These are phyloP conservation scores for Magnusiomyces fungicola DNA, from an alignment of 1,139 yeast genomes.

Conservation along the genomic window DNA sequence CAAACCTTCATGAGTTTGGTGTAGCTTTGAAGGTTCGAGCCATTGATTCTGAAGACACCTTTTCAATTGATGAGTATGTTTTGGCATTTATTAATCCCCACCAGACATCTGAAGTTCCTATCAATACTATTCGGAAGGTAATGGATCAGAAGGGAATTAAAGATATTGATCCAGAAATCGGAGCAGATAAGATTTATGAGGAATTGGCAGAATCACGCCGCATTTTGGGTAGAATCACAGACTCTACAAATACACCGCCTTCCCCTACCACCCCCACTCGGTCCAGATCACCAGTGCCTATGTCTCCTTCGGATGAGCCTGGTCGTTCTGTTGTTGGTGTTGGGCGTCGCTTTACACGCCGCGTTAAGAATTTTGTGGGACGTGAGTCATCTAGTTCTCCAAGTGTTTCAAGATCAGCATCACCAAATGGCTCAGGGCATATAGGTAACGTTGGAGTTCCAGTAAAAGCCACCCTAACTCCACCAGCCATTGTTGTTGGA, in stretches of 20 bases:
- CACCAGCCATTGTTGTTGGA: no score
- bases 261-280: background rate
- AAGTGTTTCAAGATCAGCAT: background rate
- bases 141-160: slow-evolving; percentile 9
- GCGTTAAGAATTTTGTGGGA: background rate
- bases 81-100: slow-evolving; percentile 49
- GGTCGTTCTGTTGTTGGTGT: background rate
- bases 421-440: no score
- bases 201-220: slow-evolving; percentile 8
- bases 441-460: no score
- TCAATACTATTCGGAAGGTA: slow-evolving; percentile 11
- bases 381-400: background rate
- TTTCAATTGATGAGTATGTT: slow-evolving; percentile 57
- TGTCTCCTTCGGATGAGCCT: background rate
- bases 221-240: slow-evolving; percentile 9
- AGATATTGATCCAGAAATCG: slow-evolving; percentile 3
- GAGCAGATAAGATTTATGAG: background rate
- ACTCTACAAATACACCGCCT: slow-evolving; percentile 9
- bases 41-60: slow-evolving; percentile 44
- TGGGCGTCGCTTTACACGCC: background rate
- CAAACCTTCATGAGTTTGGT: slow-evolving; percentile 44
- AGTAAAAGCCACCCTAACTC: no score
- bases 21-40: slow-evolving; percentile 42
- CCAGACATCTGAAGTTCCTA: slow-evolving; percentile 11
- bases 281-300: background rate